These are phyloP conservation scores for Mollisia scopiformis DNA, from an alignment of 2,329 filamentous ascomycete genomes.

Conservation along the genomic window DNA sequence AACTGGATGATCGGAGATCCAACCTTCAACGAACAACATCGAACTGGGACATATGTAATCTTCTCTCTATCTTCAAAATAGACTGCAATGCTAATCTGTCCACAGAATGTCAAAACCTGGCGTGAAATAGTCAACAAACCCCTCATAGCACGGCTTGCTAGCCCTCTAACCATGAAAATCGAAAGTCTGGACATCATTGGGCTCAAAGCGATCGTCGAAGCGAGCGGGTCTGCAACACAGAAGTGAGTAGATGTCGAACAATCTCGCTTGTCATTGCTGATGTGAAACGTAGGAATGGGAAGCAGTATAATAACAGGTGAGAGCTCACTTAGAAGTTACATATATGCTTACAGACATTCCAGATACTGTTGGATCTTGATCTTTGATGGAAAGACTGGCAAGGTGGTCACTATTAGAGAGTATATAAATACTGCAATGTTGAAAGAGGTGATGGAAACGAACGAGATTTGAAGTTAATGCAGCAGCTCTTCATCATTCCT, in stretches of 20 bases:
- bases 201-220: constrained; percentile 12
- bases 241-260: background rate
- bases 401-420: constrained; percentile 14
- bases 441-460: constrained; percentile 11
- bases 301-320: constrained; percentile 14
- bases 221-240: constrained; percentile 7
- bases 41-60: background rate
- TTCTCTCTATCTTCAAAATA: background rate
- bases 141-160: background rate
- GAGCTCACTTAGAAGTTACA: background rate
- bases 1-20: constrained; percentile 14
- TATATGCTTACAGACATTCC: background rate
- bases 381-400: constrained; percentile 10
- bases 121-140: background rate
- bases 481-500: too few species aligned
- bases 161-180: constrained; percentile 5
- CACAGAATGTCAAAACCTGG: constrained; percentile 11
- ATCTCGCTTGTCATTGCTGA: background rate
- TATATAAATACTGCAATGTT: constrained; percentile 14
- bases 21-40: background rate
- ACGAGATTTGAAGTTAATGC: background rate
- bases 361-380: constrained; percentile 16
- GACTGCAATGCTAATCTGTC: too few species aligned
- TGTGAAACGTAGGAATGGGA: constrained; percentile 7
- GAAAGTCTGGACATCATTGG: constrained; percentile 11